Evolutionary conservation across 2,329 filamentous ascomycete genomes (phyloP).

Genomic region (Penicillium polonicum): DNA sequence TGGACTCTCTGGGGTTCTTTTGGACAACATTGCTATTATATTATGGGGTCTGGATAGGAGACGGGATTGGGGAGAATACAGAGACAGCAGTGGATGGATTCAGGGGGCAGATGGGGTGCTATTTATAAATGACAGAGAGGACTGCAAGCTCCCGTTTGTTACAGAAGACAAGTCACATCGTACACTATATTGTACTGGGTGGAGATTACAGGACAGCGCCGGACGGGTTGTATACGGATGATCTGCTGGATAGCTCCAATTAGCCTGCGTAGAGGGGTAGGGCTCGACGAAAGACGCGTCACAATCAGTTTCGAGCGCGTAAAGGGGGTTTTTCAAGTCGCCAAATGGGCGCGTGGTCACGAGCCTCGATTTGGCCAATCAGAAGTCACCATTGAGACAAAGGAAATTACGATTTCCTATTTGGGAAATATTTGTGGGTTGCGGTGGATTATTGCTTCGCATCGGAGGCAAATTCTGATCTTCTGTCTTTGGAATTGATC

Average conservation of each 20-base stretch:
- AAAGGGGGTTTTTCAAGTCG: conserved; percentile 33
- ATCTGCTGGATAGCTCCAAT: conserved; percentile 5
- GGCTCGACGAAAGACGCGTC: conserved; percentile 16
- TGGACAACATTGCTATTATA: conserved; percentile 7
- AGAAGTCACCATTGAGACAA: conserved; percentile 8
- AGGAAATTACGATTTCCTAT: conserved; percentile 14
- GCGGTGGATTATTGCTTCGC: neutral
- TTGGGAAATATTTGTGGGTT: neutral
- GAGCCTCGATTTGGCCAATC: conserved; percentile 28
- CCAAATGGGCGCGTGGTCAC: conserved; percentile 42
- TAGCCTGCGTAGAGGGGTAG: neutral
- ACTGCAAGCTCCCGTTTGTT: neutral
- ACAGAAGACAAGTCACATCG: neutral
- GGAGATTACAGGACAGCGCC: neutral
- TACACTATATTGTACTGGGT: neutral
- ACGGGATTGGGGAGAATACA: neutral
- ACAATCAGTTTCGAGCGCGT: conserved; percentile 33
- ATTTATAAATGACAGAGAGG: conserved; percentile 3
- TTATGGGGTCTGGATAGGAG: neutral
- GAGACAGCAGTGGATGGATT: neutral
- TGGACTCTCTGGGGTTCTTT: conserved; percentile 16
- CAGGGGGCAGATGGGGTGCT: neutral
- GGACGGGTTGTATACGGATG: conserved; percentile 1
- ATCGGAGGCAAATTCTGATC: neutral
- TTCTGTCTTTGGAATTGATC: neutral